Base-by-base conservation (phyloP, 306 rosid species). In the Cyclanthera cordifolia region DNA sequence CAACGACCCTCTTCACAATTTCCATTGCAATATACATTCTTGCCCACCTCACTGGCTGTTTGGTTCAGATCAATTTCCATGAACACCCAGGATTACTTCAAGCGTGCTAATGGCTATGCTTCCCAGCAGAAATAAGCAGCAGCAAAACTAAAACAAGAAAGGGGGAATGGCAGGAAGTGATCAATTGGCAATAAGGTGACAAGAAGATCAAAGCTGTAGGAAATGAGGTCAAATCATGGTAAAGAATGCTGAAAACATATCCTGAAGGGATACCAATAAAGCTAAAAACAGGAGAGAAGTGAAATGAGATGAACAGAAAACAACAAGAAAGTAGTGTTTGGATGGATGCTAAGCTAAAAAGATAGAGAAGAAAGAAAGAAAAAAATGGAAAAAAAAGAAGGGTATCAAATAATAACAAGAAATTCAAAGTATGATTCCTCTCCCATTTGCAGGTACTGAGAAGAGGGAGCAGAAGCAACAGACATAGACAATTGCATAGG, bases 1-100 rank as follows among this genome's bases (percentile, higher is more conserved):
- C 88, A 85, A 67, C 67, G 77, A 24, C 81, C 79, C 60, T 88
- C 84, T 32, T 79, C 84, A 79, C 88, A 91, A 48, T 79, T 87
- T 58, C 82, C 92, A 79, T 84, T 81, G 73, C 95, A 86, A 58
- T 23, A 51, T 55, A 65, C 84, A 76, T 74, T 82, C 83, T 89
- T 88, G 76, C 83, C 91, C 82, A 69, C 83, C 85, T 86, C 95
- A 73, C 67, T 71, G 83, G 76, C 88, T 74, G 84, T 82, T 87
- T 89, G 88, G 86, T 89, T 92, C 89, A 89, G 90, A 89, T 89
- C 95, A 92, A 92, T 87, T 89, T 89, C 98, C 98, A 92, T 92
- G 90, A 87, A 89, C 77, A 81, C 84, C 77, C 73, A 69, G 73
- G 27, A 45, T 80, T 86, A 71, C 70, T 39, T 76, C 76, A 60